Conservation (phyloP, 768 basidiomycete species). For the Mycena amicta region DNA sequence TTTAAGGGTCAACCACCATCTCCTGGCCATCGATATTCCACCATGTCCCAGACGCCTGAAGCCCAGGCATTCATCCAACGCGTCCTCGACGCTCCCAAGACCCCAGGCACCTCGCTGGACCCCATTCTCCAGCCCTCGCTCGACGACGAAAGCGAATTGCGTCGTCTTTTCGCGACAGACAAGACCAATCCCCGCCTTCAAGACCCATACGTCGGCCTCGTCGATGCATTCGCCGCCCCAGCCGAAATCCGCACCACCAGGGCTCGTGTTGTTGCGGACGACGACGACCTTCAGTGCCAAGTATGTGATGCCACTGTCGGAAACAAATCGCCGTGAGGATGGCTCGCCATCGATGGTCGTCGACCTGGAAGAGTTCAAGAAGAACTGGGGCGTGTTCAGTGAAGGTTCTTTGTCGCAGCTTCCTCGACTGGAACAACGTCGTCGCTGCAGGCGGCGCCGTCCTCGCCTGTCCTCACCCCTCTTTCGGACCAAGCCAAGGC, state of each 20-base stretch:
- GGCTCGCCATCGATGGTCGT: constrained; percentile 52
- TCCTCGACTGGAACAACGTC: constrained; percentile 64
- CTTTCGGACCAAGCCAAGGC: constrained; percentile 49
- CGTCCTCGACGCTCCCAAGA: constrained; percentile 17
- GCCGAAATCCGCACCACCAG: constrained; percentile 50
- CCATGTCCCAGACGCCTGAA: constrained; percentile 18
- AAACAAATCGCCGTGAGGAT: constrained; percentile 47
- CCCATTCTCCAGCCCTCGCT: constrained; percentile 53
- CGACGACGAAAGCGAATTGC: constrained; percentile 57
- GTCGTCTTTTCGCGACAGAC: constrained; percentile 59
- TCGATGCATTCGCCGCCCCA: constrained; percentile 59
- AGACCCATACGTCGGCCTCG: constrained; percentile 57
- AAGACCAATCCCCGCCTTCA: constrained; percentile 44
- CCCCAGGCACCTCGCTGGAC: constrained; percentile 41
- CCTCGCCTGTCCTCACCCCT: constrained; percentile 57
- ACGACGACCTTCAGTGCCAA: constrained; percentile 47
- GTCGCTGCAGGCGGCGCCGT: constrained; percentile 64
- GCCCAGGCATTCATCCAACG: constrained; percentile 25
- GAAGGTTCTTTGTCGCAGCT: constrained; percentile 63
- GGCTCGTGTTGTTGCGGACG: constrained; percentile 48
- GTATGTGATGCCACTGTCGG: constrained; percentile 56
- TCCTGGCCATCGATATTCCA: neutral
- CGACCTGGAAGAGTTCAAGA: constrained; percentile 59
- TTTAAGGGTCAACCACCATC: neutral
- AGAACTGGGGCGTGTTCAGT: constrained; percentile 65